A percentile compares a stretch with the other conserved stretches of the same genome.
Evolutionary conservation across 2,329 filamentous ascomycete genomes (phyloP).

Genomic region (Phyllosticta paracitricarpa): DNA sequence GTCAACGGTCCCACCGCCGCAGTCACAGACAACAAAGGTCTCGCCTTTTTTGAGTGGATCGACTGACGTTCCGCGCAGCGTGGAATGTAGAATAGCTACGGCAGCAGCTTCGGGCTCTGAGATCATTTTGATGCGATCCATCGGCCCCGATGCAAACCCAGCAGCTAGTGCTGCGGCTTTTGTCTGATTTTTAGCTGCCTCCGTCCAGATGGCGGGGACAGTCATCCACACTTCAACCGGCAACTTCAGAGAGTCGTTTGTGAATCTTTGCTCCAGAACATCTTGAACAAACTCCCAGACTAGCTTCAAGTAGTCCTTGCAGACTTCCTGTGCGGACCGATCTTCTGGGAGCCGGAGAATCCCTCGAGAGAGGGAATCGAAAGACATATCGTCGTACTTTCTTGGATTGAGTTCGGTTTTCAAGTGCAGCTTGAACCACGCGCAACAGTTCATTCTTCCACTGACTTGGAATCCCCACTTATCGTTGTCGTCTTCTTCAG

Average conservation of each 20-base stretch:
- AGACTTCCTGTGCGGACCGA: not conserved
- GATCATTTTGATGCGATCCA: slow-evolving; percentile 63
- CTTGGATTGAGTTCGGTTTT: not conserved
- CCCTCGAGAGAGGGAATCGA: not conserved
- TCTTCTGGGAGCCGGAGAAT: not conserved
- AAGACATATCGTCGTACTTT: not conserved
- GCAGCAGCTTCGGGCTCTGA: slow-evolving; percentile 73
- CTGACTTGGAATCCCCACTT: not conserved
- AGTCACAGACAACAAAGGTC: slow-evolving; percentile 49
- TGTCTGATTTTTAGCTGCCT: slow-evolving; percentile 76
- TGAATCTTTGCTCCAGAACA: not conserved
- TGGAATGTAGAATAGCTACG: slow-evolving; percentile 46
- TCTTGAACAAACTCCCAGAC: not conserved
- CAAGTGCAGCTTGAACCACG: not conserved
- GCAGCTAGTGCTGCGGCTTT: slow-evolving; percentile 67
- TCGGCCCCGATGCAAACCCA: slow-evolving; percentile 61
- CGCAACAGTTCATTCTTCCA: not conserved
- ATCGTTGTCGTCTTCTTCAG: not conserved
- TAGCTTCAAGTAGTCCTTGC: not conserved
- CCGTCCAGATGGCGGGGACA: slow-evolving; percentile 75
- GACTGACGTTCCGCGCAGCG: slow-evolving; percentile 67
- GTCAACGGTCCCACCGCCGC: slow-evolving; percentile 54
- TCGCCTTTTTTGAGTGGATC: slow-evolving; percentile 53
- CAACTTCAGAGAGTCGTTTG: slow-evolving; percentile 30
- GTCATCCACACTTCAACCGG: slow-evolving; percentile 72